Evolutionary conservation across 805 yeast species (phyloP).

Genomic region (Sugiyamaella chiloensis): DNA sequence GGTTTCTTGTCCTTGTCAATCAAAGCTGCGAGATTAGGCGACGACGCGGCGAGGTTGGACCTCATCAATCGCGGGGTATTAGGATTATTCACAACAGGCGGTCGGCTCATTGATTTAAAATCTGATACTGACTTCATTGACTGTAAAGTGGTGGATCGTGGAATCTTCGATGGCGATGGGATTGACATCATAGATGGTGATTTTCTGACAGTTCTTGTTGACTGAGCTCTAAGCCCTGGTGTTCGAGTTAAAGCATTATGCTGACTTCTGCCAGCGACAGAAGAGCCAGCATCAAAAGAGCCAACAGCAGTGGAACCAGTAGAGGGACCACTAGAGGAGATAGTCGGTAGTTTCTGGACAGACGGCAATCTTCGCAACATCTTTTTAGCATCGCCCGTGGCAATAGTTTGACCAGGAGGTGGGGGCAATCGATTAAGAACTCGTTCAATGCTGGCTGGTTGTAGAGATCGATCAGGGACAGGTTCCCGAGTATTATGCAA

Average conservation of each 20-base stretch:
- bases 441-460: conserved; percentile 2
- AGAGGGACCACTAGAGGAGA: not conserved
- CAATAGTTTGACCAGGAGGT: conserved; percentile 3
- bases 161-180: conserved; percentile 8
- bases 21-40: conserved; percentile 13
- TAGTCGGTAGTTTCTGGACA: not conserved
- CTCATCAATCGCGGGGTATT: conserved; percentile 12
- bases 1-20: not conserved
- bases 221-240: too few species aligned
- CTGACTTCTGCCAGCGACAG: too few species aligned
- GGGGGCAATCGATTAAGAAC: conserved; percentile 14
- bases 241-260: too few species aligned
- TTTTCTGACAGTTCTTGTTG: not conserved
- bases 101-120: not conserved
- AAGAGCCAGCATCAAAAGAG: too few species aligned
- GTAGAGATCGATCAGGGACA: conserved; percentile 1
- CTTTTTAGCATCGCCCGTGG: not conserved
- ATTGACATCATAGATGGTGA: conserved; percentile 1
- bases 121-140: conserved; percentile 8
- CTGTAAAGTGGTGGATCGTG: conserved; percentile 8
- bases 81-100: not conserved
- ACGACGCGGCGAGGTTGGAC: conserved; percentile 10
- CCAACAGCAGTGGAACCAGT: not conserved
- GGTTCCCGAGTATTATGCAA: too few species aligned
- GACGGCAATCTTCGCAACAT: conserved; percentile 4